A percentile compares a stretch with the other conserved stretches of the same genome.
Conservation (phyloP, 352 stramenopile species). For the Albugo laibachii region DNA sequence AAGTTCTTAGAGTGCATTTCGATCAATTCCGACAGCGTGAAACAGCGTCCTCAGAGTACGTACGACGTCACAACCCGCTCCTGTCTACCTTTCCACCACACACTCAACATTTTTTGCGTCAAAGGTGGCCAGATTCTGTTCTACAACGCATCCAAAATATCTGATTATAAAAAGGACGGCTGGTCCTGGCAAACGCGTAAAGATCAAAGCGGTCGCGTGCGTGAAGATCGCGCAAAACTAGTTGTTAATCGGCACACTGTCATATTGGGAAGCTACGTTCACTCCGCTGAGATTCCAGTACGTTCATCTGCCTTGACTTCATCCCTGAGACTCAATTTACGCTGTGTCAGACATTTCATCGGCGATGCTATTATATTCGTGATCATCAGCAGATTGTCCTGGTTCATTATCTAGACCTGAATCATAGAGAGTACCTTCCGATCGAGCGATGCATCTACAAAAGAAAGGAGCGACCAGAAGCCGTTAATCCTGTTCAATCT, state of each 20-base stretch:
- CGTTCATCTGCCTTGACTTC: constrained; percentile 1
- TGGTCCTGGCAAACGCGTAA: constrained; percentile 77
- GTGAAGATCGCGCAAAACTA: constrained; percentile 68
- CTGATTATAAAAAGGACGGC: constrained; percentile 74
- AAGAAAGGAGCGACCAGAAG: no score
- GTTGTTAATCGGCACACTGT: constrained; percentile 69
- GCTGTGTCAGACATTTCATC: constrained; percentile 42
- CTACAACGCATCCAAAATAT: constrained; percentile 34
- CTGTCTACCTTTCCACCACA: no score
- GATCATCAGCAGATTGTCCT: constrained; percentile 52
- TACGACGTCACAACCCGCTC: neutral
- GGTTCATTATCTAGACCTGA: constrained; percentile 77
- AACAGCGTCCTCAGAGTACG: constrained; percentile 36
- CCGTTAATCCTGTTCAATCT: neutral
- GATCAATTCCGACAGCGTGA: constrained; percentile 19
- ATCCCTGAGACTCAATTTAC: neutral
- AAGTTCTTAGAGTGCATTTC: constrained; percentile 13
- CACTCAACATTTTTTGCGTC: neutral
- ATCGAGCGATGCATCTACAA: no score
- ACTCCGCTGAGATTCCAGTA: constrained; percentile 50
- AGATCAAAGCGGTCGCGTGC: constrained; percentile 49
- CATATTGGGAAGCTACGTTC: constrained; percentile 65
- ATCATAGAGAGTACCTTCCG: constrained; percentile 17
- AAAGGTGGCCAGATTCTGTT: constrained; percentile 49
- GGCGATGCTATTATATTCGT: constrained; percentile 60